These are phyloP conservation scores for Fusarium pseudograminearum DNA, from an alignment of 2,329 filamentous ascomycete genomes.

Conservation along the genomic window DNA sequence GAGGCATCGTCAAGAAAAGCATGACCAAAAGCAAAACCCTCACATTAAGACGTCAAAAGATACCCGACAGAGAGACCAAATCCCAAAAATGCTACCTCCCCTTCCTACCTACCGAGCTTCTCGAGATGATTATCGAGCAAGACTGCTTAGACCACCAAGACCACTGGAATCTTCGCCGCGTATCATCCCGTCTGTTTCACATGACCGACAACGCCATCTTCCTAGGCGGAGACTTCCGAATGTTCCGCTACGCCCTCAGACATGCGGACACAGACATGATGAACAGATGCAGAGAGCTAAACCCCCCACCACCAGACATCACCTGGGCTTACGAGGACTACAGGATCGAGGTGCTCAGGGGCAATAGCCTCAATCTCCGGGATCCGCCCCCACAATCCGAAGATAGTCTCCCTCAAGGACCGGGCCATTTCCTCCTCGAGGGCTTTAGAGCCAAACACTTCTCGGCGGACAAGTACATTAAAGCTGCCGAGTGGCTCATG, in stretches of 20 bases:
- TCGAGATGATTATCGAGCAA: neutral
- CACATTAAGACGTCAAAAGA: neutral
- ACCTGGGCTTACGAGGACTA: neutral
- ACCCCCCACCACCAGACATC: neutral
- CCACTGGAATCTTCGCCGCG: neutral
- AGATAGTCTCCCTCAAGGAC: neutral
- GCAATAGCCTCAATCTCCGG: neutral
- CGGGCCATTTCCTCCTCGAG: neutral
- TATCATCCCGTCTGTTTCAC: neutral
- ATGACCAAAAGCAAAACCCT: neutral
- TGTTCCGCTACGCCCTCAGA: neutral
- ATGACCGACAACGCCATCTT: neutral
- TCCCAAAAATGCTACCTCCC: neutral
- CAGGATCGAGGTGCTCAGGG: neutral
- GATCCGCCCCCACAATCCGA: neutral
- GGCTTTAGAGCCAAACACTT: neutral
- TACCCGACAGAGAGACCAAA: neutral
- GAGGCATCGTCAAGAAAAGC: neutral
- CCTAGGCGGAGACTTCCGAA: neutral
- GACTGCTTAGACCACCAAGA: neutral
- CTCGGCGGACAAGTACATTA: constrained; percentile 2
- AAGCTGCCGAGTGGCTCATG: neutral
- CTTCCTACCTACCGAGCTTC: neutral
- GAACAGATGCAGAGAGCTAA: neutral
- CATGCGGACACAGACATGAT: neutral